Evolutionary conservation across 495 filamentous ascomycete genomes (phyloP).

Genomic region (Halenospora varia): DNA sequence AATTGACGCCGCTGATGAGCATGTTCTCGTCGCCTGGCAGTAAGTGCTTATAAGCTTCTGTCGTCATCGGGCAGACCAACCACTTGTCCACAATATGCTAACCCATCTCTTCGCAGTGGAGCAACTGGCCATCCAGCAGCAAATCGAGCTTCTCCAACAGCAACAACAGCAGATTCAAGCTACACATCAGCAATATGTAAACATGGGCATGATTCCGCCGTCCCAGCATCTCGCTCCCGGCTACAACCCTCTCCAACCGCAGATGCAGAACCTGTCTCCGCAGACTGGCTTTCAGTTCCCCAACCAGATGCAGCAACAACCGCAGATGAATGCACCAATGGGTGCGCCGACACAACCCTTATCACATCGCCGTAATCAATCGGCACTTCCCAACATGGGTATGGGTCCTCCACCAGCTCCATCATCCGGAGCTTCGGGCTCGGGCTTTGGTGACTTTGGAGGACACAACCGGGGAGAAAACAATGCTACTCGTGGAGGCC

Average conservation of each 20-base stretch:
- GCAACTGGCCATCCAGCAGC: slow-evolving; percentile 97
- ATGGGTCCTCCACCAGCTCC: slow-evolving; percentile 95
- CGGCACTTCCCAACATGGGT: slow-evolving; percentile 87
- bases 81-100: slow-evolving; percentile 17
- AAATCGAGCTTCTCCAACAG: slow-evolving; percentile 95
- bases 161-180: slow-evolving; percentile 97
- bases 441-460: slow-evolving; percentile 72
- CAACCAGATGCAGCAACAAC: slow-evolving; percentile 70
- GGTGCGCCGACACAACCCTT: slow-evolving; percentile 72
- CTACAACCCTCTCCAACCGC: slow-evolving; percentile 63
- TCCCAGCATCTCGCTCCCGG: slow-evolving; percentile 71
- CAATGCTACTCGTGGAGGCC: slow-evolving; percentile 64
- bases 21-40: slow-evolving; percentile 59
- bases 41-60: slow-evolving; percentile 31
- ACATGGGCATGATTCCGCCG: slow-evolving; percentile 88
- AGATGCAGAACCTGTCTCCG: slow-evolving; percentile 74
- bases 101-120: slow-evolving; percentile 61
- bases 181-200: slow-evolving; percentile 94
- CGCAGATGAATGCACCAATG: slow-evolving; percentile 57
- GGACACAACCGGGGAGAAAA: slow-evolving; percentile 63
- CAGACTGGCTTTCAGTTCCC: slow-evolving; percentile 91
- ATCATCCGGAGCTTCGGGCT: slow-evolving; percentile 88
- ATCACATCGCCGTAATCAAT: slow-evolving; percentile 96
- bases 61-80: slow-evolving; percentile 19
- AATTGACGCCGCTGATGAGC: slow-evolving; percentile 98